Evolutionary conservation across 1,139 yeast genomes (phyloP), one percentile per base, ranked within the genome.

Genomic region (Lodderomyces orthopsilosis): DNA sequence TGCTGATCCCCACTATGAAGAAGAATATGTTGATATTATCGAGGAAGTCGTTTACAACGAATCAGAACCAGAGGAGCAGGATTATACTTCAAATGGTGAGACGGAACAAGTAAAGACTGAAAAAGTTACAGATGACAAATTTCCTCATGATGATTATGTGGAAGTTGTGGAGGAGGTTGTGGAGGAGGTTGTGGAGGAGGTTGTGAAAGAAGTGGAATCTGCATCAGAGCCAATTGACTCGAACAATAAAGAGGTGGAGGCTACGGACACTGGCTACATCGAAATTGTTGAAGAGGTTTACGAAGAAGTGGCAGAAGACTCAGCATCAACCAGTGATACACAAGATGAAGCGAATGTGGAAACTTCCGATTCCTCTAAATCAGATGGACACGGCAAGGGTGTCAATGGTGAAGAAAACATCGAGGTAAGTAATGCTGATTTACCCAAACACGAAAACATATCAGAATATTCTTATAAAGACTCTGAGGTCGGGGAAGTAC

Each of bases 191-290:
- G 41, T 30, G 17, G 46, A 41, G 36, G 38, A 41, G 12, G 21
- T 32, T 35, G 44, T 26, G 8, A 30, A 35, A 19, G 27, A 19
- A 24, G 13, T 21, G 7, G 38, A 35, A 8, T 12, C 13, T 22
- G 4, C n/a, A 14, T 13, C n/a, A 9, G 46, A 38, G 3, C 34
- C 45, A 22, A 13, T 30, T 24, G 40, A 26, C n/a, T 46, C 34
- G 27, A 51, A 41, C 27, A 44, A 38, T 37, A 50, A 33, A 30
- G 37, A 40, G 18, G 39, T 37, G 37, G 48, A 26, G 37, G 35
- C 38, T 9, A 43, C n/a, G 41, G 38, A 37, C 17, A 24, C 12
- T 19, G 33, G 23, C 36, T 12, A 35, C 21, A 24, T 35, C 21
- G 27, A 37, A 24, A 17, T 8, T 30, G 14, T 36, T 17, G 23